Evolutionary conservation across 805 yeast genomes (phyloP).

Genomic region (Torulaspora gathmanii): DNA sequence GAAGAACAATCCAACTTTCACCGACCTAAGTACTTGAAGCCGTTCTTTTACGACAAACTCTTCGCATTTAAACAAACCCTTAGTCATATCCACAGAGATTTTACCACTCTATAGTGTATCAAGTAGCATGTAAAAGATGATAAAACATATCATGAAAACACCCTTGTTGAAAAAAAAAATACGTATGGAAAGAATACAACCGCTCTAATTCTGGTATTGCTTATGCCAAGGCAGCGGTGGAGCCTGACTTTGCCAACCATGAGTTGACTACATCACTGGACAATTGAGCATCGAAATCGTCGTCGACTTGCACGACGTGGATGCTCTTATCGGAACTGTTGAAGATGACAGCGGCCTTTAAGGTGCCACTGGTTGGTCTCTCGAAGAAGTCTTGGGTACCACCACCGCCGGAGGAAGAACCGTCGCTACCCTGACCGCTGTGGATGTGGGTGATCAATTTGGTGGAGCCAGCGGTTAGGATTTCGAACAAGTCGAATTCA

Average conservation of each 20-base stretch:
- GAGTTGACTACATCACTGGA: conserved; percentile 49
- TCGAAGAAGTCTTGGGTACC: conserved; percentile 81
- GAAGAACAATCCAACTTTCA: conserved; percentile 17
- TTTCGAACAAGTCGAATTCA: conserved; percentile 92
- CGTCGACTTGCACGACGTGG: conserved; percentile 58
- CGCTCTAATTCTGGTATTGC: not conserved
- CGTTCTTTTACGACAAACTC: not conserved
- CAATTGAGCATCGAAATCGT: conserved; percentile 51
- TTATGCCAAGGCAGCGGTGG: conserved; percentile 38
- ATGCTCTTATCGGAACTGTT: conserved; percentile 43
- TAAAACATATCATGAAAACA: not conserved
- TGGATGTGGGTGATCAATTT: conserved; percentile 79
- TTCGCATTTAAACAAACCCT: not conserved
- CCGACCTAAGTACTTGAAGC: conserved; percentile 16
- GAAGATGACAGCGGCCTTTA: conserved; percentile 91
- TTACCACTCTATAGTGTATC: not conserved
- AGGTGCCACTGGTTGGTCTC: conserved; percentile 73
- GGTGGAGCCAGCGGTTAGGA: conserved; percentile 68
- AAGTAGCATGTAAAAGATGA: conserved; percentile 1
- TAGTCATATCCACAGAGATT: conserved; percentile 2
- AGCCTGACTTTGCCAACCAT: conserved; percentile 56
- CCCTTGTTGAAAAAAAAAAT: not conserved
- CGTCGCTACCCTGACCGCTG: conserved; percentile 58
- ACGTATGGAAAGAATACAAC: conserved; percentile 2
- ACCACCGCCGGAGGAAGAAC: conserved; percentile 66